Conservation (phyloP, 129 eudicot species). For the Dittrichia graveolens region DNA sequence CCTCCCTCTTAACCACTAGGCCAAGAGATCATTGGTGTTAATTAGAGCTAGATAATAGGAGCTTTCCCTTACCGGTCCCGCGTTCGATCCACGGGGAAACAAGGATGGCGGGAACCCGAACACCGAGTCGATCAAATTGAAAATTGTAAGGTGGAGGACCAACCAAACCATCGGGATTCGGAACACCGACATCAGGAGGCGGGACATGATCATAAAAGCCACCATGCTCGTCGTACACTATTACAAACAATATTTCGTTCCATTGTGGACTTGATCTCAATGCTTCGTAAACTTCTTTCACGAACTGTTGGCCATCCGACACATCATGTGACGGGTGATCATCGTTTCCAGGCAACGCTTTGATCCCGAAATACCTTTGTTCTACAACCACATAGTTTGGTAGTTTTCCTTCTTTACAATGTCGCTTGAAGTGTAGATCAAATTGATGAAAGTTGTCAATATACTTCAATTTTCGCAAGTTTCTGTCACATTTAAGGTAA, state of each 20-base stretch:
- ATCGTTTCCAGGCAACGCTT: constrained; percentile 69
- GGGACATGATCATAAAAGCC: constrained; percentile 98
- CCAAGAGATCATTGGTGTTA: too few species aligned
- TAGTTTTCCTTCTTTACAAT: constrained; percentile 78
- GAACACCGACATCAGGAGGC: constrained; percentile 63
- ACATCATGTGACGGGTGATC: constrained; percentile 97
- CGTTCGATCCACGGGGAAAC: constrained; percentile 90
- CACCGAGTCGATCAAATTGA: constrained; percentile 82
- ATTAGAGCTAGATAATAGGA: too few species aligned
- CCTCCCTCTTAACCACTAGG: too few species aligned
- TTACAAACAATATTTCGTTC: constrained; percentile 70
- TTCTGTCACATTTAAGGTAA: constrained; percentile 45
- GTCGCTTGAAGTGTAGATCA: constrained; percentile 68
- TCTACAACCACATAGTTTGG: constrained; percentile 86
- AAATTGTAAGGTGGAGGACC: constrained; percentile 81
- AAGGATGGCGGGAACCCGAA: constrained; percentile 81
- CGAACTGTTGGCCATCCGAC: constrained; percentile 74
- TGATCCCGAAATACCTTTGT: constrained; percentile 64
- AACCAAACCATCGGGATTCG: constrained; percentile 71
- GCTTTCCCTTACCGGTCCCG: constrained; percentile 65
- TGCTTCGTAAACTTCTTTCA: constrained; percentile 80
- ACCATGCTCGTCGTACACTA: constrained; percentile 90
- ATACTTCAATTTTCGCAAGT: constrained; percentile 76
- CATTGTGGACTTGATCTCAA: constrained; percentile 95
- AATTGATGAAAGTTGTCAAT: constrained; percentile 72